Percentiles rank a stretch among this genome's conserved stretches.
phyloP scores from a whole-genome alignment of 306 rosid genomes.

The Boehmeria nivea region DNA sequence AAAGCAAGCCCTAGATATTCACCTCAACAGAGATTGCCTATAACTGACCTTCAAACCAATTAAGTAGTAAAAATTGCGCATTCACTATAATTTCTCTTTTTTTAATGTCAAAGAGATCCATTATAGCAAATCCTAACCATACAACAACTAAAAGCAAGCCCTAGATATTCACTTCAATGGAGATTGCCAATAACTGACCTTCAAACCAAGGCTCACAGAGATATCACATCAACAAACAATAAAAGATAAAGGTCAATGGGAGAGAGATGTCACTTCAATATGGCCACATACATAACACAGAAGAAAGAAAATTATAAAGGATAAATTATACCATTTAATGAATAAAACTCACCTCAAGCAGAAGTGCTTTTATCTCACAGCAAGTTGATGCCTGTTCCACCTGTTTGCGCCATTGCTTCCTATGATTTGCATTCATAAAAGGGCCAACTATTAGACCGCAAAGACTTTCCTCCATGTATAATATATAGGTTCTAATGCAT shows the following conservation, averaged over 20 bases:
- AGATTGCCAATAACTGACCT: no score
- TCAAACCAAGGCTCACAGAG: no score
- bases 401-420: conserved; percentile 64
- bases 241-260: neutral
- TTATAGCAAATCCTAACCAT: no score
- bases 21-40: no score
- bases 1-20: no score
- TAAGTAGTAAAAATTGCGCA: no score
- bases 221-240: no score
- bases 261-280: neutral
- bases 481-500: conserved; percentile 69
- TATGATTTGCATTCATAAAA: conserved; percentile 49
- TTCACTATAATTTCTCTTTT: no score
- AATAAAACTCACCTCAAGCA: conserved; percentile 67
- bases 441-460: conserved; percentile 77
- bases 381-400: conserved; percentile 60
- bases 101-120: no score
- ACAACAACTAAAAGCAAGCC: no score
- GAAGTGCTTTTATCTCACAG: conserved; percentile 48
- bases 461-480: conserved; percentile 76
- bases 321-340: conserved; percentile 3
- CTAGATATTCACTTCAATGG: no score
- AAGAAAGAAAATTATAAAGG: neutral
- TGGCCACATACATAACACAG: neutral
- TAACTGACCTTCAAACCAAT: no score